Conservation (phyloP, 2,329 filamentous ascomycete species). For the Neurospora crassa region DNA sequence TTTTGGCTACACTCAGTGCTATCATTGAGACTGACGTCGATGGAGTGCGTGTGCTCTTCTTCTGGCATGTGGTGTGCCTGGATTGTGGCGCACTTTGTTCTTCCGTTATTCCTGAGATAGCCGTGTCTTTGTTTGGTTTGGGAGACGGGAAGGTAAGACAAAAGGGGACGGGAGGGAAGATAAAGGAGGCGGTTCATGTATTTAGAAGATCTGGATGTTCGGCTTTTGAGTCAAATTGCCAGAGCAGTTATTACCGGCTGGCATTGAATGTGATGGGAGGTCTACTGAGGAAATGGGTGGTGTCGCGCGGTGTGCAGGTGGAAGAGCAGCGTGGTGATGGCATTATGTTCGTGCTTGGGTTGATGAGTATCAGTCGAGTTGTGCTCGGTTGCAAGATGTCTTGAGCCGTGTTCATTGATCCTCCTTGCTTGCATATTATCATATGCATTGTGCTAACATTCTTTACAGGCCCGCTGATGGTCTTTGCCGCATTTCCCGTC, state of each 20-base stretch:
- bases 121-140: background rate
- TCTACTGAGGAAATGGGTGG: background rate
- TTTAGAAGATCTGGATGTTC: background rate
- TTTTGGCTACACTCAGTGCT: background rate
- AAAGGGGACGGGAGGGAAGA: background rate
- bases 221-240: background rate
- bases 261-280: background rate
- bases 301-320: background rate
- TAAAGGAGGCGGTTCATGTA: background rate
- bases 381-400: accelerated
- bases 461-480: background rate
- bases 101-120: background rate
- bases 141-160: background rate
- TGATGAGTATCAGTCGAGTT: background rate
- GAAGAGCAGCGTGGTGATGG: background rate
- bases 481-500: background rate
- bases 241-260: background rate
- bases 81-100: background rate
- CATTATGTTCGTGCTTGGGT: background rate
- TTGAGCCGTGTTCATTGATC: background rate
- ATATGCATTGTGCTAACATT: background rate
- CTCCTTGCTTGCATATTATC: background rate
- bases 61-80: background rate
- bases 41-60: background rate
- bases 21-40: background rate